A percentile compares a stretch with the other conserved stretches of the same genome.
phyloP scores from a whole-genome alignment of 371 early-diverging fungal species.

The Lichtheimia hyalospora region DNA sequence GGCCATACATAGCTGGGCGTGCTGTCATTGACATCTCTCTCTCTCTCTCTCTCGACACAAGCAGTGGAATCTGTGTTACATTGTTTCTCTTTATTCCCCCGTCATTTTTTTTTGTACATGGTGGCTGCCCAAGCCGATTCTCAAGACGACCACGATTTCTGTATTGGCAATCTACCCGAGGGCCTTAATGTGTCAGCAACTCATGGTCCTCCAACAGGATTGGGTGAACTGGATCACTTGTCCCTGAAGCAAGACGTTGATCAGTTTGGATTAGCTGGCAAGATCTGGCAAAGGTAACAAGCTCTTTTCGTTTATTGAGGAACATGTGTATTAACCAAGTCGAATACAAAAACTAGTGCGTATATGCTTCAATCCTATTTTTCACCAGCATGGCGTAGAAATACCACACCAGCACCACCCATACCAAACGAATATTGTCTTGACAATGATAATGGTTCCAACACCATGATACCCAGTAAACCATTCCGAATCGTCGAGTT shows the following conservation, averaged over 20 bases:
- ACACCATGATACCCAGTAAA: slow-evolving; percentile 1
- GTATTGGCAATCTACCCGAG: slow-evolving; percentile 42
- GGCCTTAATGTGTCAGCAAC: slow-evolving; percentile 40
- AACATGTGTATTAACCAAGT: not conserved
- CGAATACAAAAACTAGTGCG: slow-evolving; percentile 23
- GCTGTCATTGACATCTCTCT: too few relatives aligned
- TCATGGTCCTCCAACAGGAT: slow-evolving; percentile 29
- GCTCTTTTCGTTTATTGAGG: not conserved
- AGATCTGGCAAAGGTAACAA: slow-evolving; percentile 51
- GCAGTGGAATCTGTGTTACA: not conserved
- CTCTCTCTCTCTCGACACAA: too few relatives aligned
- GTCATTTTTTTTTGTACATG: not conserved
- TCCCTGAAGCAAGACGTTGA: slow-evolving; percentile 39
- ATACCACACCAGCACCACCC: slow-evolving; percentile 11
- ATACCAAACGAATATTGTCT: slow-evolving; percentile 29
- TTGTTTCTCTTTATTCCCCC: not conserved
- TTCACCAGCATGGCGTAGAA: slow-evolving; percentile 16
- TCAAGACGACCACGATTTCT: slow-evolving; percentile 20
- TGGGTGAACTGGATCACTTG: slow-evolving; percentile 12
- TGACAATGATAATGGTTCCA: not conserved
- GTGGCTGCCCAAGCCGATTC: not conserved
- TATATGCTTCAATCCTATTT: slow-evolving; percentile 45
- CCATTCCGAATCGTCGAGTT: slow-evolving; percentile 44
- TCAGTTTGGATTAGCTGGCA: slow-evolving; percentile 49
- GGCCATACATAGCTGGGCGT: too few relatives aligned